Base-by-base conservation (phyloP, 345 rosid genomes). In the Barbarea vulgaris region DNA sequence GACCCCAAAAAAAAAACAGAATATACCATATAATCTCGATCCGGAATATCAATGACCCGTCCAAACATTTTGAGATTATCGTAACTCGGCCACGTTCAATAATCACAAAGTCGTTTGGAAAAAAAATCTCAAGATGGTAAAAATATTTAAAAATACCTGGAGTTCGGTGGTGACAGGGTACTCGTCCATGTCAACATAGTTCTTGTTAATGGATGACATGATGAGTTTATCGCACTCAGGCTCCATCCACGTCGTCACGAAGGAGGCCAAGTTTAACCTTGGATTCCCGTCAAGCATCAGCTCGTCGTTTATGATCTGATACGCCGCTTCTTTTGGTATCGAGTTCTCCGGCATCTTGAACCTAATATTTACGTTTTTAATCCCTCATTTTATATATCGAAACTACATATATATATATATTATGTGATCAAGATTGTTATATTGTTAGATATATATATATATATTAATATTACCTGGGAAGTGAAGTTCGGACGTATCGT, bases 131-230 rank as follows among this genome's bases (percentile, higher is more conserved):
- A 47, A 69, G 44, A 69, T 57, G 31, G 11, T 13, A 46, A 3
- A 14, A 28, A 31, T 19, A 69, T 9, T n/a, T 34, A 8, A 25
- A 54, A 15, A 6, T 44, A 64, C 97, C 93, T 92, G 98, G 73
- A 93, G 91, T 85, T 93, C 98, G 15, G 98, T 93, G 69, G 98
- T 93, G 41, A 93, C 96, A 10, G 96, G 98, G 81, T 93, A 93
- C 72, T 91, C 98, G 48, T 93, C 98, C 98, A 93, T 90, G 81
- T 92, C 96, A 44, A 92, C 94, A 51, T 90, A 92, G 86, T 92
- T 92, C 84, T 93, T 93, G 91, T 90, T 93, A 37, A 90, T 77
- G 61, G 97, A 70, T 18, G 80, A 82, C 97, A 92, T 92, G 37
- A 92, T 92, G 52, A 92, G 97, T 85, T 88, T 88, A 58, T 92